Percentiles rank a stretch among this genome's conserved stretches.
Conservation (phyloP, 805 yeast genomes). For the Yamadazyma laniorum region DNA sequence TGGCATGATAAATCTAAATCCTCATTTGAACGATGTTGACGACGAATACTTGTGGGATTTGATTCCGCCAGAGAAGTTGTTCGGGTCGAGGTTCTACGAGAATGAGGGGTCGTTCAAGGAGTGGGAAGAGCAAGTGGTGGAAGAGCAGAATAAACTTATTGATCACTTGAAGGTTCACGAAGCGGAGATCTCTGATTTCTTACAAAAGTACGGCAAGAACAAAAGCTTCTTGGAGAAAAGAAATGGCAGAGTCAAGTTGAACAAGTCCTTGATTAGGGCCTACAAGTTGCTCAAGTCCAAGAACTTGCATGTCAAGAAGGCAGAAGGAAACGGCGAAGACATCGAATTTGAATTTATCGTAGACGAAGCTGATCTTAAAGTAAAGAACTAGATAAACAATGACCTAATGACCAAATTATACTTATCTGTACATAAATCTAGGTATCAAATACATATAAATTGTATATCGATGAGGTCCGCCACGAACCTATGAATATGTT, state of each 20-base stretch:
- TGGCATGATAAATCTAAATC: slow-evolving; percentile 39
- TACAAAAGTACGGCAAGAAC: slow-evolving; percentile 11
- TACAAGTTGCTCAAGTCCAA: slow-evolving; percentile 28
- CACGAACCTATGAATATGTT: no score
- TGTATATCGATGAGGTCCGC: no score
- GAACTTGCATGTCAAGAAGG: slow-evolving; percentile 7
- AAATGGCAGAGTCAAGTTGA: slow-evolving; percentile 24
- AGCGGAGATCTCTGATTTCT: slow-evolving; percentile 12
- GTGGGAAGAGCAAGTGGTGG: slow-evolving; percentile 33
- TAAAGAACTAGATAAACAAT: neutral
- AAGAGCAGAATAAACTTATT: slow-evolving; percentile 15
- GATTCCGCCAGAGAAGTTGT: slow-evolving; percentile 33
- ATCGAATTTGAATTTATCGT: slow-evolving; percentile 13
- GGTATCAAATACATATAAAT: no score
- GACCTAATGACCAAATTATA: neutral
- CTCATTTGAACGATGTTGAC: slow-evolving; percentile 32
- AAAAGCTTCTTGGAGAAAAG: slow-evolving; percentile 12
- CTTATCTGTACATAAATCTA: no score
- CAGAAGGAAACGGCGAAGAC: slow-evolving; percentile 7
- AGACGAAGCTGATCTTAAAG: slow-evolving; percentile 3
- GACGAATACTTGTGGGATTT: slow-evolving; percentile 42
- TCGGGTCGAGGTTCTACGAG: slow-evolving; percentile 37
- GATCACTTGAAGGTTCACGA: slow-evolving; percentile 11
- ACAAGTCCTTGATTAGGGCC: slow-evolving; percentile 32
- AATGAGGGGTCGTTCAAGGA: slow-evolving; percentile 28